Conservation (phyloP, 2,329 filamentous ascomycete species). For the Drechslera avenae region DNA sequence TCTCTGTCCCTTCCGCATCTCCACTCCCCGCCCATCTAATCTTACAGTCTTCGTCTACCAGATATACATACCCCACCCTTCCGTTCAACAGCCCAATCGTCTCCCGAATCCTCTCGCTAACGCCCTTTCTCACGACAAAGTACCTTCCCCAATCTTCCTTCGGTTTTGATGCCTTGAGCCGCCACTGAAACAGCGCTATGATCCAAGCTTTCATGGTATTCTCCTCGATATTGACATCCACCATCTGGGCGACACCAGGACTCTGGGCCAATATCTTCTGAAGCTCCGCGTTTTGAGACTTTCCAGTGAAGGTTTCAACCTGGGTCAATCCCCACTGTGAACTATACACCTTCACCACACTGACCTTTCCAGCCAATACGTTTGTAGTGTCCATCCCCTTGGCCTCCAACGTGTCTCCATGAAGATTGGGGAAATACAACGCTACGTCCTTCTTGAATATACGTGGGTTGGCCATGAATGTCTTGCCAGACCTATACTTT, state of each 20-base stretch:
- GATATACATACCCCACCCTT: constrained; percentile 91
- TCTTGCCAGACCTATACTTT: constrained; percentile 79
- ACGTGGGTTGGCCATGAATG: constrained; percentile 83
- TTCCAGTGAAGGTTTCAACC: constrained; percentile 68
- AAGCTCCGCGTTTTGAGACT: constrained; percentile 71
- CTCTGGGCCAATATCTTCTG: constrained; percentile 63
- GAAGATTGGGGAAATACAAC: constrained; percentile 92
- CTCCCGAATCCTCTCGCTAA: constrained; percentile 62
- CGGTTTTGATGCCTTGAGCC: constrained; percentile 55
- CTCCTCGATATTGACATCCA: constrained; percentile 89
- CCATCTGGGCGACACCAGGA: constrained; percentile 67
- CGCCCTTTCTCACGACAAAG: constrained; percentile 64
- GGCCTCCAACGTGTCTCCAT: constrained; percentile 72
- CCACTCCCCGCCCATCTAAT: constrained; percentile 95
- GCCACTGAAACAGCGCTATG: constrained; percentile 59
- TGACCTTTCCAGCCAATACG: constrained; percentile 72
- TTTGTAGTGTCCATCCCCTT: constrained; percentile 71
- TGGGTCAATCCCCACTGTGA: constrained; percentile 86
- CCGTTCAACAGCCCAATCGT: constrained; percentile 76
- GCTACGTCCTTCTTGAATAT: constrained; percentile 82
- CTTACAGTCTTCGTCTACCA: constrained; percentile 83
- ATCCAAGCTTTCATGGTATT: constrained; percentile 69
- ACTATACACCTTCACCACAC: constrained; percentile 80
- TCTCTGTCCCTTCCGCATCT: constrained; percentile 67
- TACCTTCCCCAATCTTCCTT: constrained; percentile 61